Evolutionary conservation across 1,284 basidiomycete species (phyloP).

Genomic region (Hortiboletus rubellus): DNA sequence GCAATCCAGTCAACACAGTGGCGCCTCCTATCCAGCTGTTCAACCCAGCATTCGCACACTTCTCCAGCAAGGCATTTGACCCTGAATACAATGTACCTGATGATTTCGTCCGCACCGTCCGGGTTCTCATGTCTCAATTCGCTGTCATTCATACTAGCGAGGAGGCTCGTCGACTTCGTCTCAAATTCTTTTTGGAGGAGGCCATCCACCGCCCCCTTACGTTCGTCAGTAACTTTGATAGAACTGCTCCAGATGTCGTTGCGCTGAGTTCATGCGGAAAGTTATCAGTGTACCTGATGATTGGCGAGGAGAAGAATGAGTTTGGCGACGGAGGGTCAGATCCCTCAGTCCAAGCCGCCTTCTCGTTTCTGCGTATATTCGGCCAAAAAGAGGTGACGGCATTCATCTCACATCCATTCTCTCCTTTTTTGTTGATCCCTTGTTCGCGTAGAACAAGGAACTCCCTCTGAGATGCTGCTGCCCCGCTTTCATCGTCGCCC

Average conservation of each 20-base stretch:
- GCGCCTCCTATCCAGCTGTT: conserved; percentile 17
- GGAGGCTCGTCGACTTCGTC: rapidly evolving
- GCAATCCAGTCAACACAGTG: not conserved
- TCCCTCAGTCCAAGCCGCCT: conserved; percentile 14
- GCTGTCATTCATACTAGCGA: conserved; percentile 4
- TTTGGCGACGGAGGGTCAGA: conserved; percentile 9
- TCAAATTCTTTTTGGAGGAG: not conserved
- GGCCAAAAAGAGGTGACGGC: conserved; percentile 1
- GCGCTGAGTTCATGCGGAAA: rapidly evolving
- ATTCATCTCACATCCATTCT: not conserved
- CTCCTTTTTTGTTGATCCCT: not conserved
- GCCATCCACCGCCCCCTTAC: not conserved
- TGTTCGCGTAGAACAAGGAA: not conserved
- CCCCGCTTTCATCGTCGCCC: conserved; percentile 11
- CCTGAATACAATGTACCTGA: not conserved
- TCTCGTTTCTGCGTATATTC: conserved; percentile 8
- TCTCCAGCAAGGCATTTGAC: conserved; percentile 19
- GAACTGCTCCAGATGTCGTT: not conserved
- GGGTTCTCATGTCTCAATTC: conserved; percentile 1
- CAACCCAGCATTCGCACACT: conserved; percentile 15
- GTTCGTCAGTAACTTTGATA: not conserved
- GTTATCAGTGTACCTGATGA: not conserved
- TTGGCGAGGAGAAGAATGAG: conserved; percentile 11
- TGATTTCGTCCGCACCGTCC: not conserved
- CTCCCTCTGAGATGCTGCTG: conserved; percentile 1